A percentile compares a stretch with the other conserved stretches of the same genome.
These are phyloP conservation scores for Chenopodium album DNA, from an alignment of 148 eudicot species.

Conservation along the genomic window DNA sequence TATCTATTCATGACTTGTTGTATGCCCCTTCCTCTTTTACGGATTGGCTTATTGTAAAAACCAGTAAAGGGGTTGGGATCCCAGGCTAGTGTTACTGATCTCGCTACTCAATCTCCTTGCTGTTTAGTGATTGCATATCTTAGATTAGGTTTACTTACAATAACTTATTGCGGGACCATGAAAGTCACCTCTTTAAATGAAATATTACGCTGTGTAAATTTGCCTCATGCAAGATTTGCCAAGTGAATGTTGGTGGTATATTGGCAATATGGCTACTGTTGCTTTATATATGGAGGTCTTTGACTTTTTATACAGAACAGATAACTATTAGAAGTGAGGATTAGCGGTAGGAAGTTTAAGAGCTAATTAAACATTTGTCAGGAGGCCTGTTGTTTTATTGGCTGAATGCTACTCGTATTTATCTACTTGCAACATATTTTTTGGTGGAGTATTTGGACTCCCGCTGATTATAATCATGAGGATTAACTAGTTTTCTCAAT, in stretches of 20 bases:
- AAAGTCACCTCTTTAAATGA: too few species aligned
- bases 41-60: too few species aligned
- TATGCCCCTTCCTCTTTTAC: too few species aligned
- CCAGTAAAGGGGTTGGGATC: too few species aligned
- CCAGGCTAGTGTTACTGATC: too few species aligned
- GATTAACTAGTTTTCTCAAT: neutral
- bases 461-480: neutral
- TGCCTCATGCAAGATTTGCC: too few species aligned
- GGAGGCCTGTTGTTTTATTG: neutral
- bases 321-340: neutral
- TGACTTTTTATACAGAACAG: neutral
- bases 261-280: neutral
- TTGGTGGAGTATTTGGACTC: neutral
- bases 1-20: too few species aligned
- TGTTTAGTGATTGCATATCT: too few species aligned
- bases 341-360: neutral
- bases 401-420: neutral
- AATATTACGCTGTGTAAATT: too few species aligned
- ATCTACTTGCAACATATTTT: neutral
- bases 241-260: neutral
- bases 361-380: neutral
- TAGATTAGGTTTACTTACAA: too few species aligned
- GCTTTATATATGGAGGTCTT: neutral
- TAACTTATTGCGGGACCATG: too few species aligned
- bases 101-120: too few species aligned